Conservation (phyloP, 2,329 filamentous ascomycete genomes). For the Helicocarpus griseus region DNA sequence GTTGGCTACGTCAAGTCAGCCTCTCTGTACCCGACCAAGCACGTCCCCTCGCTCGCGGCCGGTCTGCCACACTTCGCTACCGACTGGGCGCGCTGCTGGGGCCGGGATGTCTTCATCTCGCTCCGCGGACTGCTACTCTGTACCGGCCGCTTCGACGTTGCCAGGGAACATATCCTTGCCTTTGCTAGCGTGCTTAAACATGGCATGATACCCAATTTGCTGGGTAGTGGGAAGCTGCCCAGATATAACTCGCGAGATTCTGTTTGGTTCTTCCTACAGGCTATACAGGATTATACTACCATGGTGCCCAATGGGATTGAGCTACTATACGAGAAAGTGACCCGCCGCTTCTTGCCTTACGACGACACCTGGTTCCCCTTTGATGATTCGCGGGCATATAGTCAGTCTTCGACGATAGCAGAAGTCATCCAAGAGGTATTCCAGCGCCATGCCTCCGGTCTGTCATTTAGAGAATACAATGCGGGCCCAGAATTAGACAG, state of each 20-base stretch:
- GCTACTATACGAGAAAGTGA: constrained; percentile 66
- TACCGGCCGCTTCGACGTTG: constrained; percentile 78
- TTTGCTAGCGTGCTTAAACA: constrained; percentile 97
- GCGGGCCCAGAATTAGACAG: constrained; percentile 78
- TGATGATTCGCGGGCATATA: constrained; percentile 77
- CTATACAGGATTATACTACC: constrained; percentile 83
- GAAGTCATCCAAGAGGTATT: constrained; percentile 90
- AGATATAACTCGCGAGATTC: constrained; percentile 95
- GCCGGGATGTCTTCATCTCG: constrained; percentile 93
- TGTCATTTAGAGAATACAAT: constrained; percentile 91
- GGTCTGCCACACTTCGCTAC: constrained; percentile 89
- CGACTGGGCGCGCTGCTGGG: constrained; percentile 95
- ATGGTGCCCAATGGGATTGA: constrained; percentile 67
- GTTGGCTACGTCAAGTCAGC: constrained; percentile 83
- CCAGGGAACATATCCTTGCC: constrained; percentile 85
- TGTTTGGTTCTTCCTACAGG: constrained; percentile 95
- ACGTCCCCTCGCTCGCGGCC: constrained; percentile 79
- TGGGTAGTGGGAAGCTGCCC: constrained; percentile 74
- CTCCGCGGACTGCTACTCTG: constrained; percentile 84
- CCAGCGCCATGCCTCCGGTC: constrained; percentile 79
- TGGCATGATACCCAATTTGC: constrained; percentile 92
- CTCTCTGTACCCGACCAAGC: constrained; percentile 77
- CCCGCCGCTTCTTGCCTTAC: constrained; percentile 82
- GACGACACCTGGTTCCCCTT: constrained; percentile 89
- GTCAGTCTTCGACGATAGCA: constrained; percentile 67